phyloP scores from a whole-genome alignment of 2,329 filamentous ascomycete species.

The Hypoxylon sp. region DNA sequence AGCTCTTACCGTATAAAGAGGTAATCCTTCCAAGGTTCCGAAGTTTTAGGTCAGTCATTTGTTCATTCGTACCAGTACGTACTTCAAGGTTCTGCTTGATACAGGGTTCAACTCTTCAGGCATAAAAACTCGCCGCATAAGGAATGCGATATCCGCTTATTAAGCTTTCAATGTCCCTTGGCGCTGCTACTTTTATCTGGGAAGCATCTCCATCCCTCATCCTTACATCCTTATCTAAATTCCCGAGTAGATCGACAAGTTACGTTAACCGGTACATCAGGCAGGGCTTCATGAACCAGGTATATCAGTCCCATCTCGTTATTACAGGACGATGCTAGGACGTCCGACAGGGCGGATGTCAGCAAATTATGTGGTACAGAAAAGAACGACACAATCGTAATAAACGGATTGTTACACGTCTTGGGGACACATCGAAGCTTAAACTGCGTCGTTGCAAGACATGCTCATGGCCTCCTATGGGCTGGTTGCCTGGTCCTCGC shows the following conservation, averaged over 20 bases:
- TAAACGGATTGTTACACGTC: constrained; percentile 10
- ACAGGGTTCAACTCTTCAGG: not conserved
- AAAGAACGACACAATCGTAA: constrained; percentile 10
- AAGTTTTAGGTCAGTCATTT: constrained; percentile 1
- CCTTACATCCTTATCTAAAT: not conserved
- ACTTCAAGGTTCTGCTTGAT: not conserved
- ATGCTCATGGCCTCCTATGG: not conserved
- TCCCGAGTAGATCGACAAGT: not conserved
- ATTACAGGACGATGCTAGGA: constrained; percentile 7
- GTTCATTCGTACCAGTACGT: constrained; percentile 2
- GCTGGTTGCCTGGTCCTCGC: not conserved
- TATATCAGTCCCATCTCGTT: constrained; percentile 1
- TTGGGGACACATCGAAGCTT: constrained; percentile 16
- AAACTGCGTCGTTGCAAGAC: constrained; percentile 4
- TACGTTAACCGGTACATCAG: constrained; percentile 2
- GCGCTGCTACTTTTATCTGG: not conserved
- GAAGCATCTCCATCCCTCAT: not conserved
- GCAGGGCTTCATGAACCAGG: constrained; percentile 3
- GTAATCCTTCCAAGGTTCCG: constrained; percentile 5
- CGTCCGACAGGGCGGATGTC: constrained; percentile 13
- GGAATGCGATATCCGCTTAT: constrained; percentile 28
- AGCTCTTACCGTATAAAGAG: not conserved
- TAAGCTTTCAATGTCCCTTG: constrained; percentile 7
- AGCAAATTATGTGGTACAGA: constrained; percentile 17
- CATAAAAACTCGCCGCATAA: constrained; percentile 14